Evolutionary conservation across 2,329 filamentous ascomycete species (phyloP).

Genomic region (Colletotrichum chlorophyti): DNA sequence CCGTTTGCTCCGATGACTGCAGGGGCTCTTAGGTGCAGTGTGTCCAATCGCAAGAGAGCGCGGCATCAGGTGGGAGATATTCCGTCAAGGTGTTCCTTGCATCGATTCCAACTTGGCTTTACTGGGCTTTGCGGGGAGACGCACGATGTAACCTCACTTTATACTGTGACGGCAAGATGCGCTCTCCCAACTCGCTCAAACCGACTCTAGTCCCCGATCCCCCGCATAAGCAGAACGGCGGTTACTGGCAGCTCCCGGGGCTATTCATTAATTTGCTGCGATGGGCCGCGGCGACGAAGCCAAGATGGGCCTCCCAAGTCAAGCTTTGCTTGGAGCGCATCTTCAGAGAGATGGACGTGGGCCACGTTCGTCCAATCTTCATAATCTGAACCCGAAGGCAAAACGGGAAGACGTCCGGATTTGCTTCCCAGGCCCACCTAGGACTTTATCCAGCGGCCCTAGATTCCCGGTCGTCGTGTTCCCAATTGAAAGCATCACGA

Average conservation of each 20-base stretch:
- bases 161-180: neutral
- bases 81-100: conserved; percentile 10
- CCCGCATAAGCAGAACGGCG: neutral
- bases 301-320: neutral
- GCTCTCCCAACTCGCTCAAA: conserved; percentile 3
- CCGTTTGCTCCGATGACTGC: conserved; percentile 9
- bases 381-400: neutral
- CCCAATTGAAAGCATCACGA: conserved; percentile 9
- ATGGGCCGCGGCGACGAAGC: neutral
- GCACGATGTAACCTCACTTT: conserved; percentile 6
- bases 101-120: conserved; percentile 2
- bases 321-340: conserved; percentile 3
- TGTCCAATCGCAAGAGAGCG: conserved; percentile 4
- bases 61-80: conserved; percentile 8
- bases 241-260: neutral
- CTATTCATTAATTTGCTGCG: conserved; percentile 2
- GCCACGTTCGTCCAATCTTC: conserved; percentile 16
- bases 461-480: neutral
- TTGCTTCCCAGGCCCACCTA: neutral
- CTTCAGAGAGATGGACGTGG: neutral
- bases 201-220: neutral
- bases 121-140: conserved; percentile 2
- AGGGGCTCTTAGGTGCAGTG: neutral
- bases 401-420: conserved; percentile 15
- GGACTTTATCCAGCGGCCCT: neutral